These are phyloP conservation scores for Clonostachys chloroleuca DNA, from an alignment of 2,329 filamentous ascomycete species.

Conservation along the genomic window DNA sequence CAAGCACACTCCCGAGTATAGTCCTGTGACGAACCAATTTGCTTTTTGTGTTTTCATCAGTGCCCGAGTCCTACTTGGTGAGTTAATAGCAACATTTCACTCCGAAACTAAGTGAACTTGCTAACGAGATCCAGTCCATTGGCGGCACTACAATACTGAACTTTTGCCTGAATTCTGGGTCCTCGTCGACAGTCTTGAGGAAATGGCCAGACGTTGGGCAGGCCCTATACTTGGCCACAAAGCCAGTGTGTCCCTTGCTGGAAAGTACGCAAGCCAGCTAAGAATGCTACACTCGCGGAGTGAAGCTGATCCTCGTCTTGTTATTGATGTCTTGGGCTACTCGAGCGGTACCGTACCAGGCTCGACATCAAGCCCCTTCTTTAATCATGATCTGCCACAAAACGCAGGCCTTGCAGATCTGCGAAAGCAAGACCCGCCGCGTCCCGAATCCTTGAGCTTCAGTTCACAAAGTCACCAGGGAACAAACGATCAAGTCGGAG, in stretches of 20 bases:
- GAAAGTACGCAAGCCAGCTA: conserved; percentile 11
- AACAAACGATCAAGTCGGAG: neutral
- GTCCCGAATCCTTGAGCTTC: too few species aligned
- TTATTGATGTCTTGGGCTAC: conserved; percentile 10
- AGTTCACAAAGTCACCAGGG: too few species aligned
- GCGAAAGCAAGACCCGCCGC: neutral
- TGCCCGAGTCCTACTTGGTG: conserved; percentile 31
- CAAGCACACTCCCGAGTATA: conserved; percentile 19
- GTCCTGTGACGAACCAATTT: conserved; percentile 29
- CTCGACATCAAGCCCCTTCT: neutral
- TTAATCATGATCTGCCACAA: neutral
- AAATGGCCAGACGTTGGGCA: conserved; percentile 19
- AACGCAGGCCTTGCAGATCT: neutral
- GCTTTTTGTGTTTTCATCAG: conserved; percentile 40
- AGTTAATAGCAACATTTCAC: neutral
- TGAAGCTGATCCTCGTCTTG: conserved; percentile 3
- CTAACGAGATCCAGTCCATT: conserved; percentile 12
- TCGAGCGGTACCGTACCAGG: conserved; percentile 2
- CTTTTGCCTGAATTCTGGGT: conserved; percentile 17
- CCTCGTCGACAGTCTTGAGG: conserved; percentile 17
- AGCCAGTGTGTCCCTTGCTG: conserved; percentile 8
- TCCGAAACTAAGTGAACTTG: neutral
- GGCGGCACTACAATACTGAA: conserved; percentile 15
- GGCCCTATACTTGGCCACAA: conserved; percentile 5
- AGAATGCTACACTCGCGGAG: conserved; percentile 7